Conservation (phyloP, 495 filamentous ascomycete species). For the Trichoderma erinaceum region DNA sequence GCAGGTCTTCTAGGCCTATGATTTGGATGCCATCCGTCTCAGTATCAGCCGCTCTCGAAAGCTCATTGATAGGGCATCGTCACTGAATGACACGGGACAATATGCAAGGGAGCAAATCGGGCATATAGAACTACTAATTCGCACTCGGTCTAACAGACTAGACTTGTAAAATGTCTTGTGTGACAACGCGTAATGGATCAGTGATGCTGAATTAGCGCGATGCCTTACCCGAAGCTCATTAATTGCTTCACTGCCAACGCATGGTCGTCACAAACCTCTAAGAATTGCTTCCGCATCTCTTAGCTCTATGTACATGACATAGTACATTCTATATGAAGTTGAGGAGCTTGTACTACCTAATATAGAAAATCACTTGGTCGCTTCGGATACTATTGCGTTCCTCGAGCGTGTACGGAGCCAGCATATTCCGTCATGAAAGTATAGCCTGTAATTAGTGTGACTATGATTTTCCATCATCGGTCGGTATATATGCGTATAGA, state of each 20-base stretch:
- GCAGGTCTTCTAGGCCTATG: background rate
- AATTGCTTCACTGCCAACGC: background rate
- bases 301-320: background rate
- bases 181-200: background rate
- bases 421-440: too few relatives aligned
- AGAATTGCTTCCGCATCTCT: background rate
- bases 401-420: too few relatives aligned
- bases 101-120: background rate
- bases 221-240: background rate
- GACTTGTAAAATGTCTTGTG: background rate
- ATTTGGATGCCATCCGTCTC: background rate
- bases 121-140: background rate
- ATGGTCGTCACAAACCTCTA: background rate
- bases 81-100: background rate
- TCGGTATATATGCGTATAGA: too few relatives aligned
- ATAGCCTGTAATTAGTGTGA: too few relatives aligned
- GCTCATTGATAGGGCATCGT: background rate
- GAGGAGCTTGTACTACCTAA: too few relatives aligned
- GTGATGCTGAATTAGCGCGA: background rate
- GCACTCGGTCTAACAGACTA: too few relatives aligned
- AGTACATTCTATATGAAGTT: too few relatives aligned
- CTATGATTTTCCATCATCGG: too few relatives aligned
- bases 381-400: too few relatives aligned
- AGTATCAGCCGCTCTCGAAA: background rate
- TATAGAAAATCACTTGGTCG: too few relatives aligned